phyloP scores from a whole-genome alignment of 2,329 filamentous ascomycete genomes.

The Cryphonectria naterciae region DNA sequence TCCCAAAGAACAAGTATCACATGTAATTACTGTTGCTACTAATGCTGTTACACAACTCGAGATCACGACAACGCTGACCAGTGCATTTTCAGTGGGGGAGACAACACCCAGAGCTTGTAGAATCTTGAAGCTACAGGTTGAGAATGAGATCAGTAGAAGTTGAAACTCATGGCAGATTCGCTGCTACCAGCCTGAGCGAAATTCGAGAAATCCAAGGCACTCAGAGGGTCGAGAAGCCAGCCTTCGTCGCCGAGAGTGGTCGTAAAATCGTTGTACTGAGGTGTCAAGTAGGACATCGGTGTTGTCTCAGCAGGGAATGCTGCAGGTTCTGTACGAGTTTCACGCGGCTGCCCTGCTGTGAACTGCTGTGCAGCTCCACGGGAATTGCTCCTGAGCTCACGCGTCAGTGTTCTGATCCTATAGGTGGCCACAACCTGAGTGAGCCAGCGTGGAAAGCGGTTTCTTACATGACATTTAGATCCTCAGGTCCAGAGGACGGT shows the following conservation, averaged over 20 bases:
- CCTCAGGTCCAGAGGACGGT: neutral
- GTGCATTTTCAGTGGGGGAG: neutral
- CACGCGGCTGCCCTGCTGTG: neutral
- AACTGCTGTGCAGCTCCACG: neutral
- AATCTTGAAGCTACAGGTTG: neutral
- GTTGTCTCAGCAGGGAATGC: conserved; percentile 2
- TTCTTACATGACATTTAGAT: neutral
- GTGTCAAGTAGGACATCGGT: neutral
- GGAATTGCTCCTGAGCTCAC: neutral
- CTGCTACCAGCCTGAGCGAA: conserved; percentile 30
- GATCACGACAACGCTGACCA: neutral
- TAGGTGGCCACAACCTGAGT: neutral
- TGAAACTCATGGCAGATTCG: conserved; percentile 28
- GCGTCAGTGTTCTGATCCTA: neutral
- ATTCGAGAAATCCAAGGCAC: conserved; percentile 32
- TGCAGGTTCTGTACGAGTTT: neutral
- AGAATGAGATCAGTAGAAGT: conserved; percentile 16
- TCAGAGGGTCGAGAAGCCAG: conserved; percentile 30
- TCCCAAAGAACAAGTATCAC: too few species aligned
- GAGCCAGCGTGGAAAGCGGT: neutral
- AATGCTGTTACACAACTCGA: neutral
- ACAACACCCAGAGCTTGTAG: neutral
- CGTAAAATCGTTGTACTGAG: conserved; percentile 6
- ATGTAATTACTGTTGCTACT: too few species aligned
- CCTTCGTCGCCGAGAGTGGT: conserved; percentile 19